Conservation (phyloP, 331 rosid species). For the Quercus phellos region DNA sequence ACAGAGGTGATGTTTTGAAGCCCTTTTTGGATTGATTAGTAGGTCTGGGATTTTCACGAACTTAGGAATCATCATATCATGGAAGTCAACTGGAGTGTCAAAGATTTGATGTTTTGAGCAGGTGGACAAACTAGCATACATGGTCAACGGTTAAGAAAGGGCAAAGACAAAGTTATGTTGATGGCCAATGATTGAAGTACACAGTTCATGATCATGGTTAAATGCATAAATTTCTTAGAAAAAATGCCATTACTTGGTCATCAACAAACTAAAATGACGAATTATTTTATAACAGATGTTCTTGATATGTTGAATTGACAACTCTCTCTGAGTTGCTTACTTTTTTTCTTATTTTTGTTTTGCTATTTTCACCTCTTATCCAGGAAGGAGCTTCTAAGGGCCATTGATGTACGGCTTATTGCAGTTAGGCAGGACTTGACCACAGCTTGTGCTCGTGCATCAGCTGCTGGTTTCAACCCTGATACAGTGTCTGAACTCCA, state of each 20-base stretch:
- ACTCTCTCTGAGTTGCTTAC: background rate
- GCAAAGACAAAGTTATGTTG: background rate
- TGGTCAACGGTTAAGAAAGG: background rate
- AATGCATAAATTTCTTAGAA: background rate
- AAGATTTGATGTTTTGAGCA: background rate
- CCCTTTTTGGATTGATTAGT: background rate
- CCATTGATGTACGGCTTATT: constrained; percentile 75
- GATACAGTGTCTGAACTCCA: constrained; percentile 59
- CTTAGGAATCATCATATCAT: background rate
- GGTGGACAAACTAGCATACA: background rate
- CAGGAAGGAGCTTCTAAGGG: constrained; percentile 92
- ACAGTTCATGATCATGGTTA: background rate
- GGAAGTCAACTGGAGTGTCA: background rate
- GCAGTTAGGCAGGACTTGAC: constrained; percentile 74
- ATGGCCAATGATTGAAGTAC: background rate
- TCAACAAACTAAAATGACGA: background rate
- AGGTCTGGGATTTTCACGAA: background rate
- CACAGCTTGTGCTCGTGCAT: constrained; percentile 72
- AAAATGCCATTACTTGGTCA: background rate
- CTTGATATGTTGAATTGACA: background rate
- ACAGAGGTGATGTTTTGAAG: background rate
- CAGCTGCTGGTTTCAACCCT: constrained; percentile 80
- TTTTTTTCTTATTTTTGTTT: background rate
- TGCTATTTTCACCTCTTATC: background rate
- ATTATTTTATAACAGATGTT: background rate